Conservation (phyloP, 129 eudicot genomes). For the Kitagawia praeruptora region DNA sequence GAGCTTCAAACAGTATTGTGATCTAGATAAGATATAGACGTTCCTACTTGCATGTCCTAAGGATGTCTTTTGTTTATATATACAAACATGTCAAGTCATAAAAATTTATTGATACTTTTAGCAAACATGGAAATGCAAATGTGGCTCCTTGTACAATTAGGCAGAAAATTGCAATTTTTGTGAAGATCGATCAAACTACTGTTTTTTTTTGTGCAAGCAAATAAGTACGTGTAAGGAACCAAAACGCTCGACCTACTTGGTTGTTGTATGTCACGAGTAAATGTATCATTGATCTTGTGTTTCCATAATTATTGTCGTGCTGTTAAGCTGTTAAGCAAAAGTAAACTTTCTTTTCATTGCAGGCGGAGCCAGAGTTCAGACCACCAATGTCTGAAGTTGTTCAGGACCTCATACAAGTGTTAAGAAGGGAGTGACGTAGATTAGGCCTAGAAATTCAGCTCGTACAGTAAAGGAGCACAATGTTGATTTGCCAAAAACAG, state of each 20-base stretch:
- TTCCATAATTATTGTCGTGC: background rate
- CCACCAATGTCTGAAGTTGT: conserved; percentile 94
- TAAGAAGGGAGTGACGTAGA: conserved; percentile 49
- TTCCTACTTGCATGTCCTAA: background rate
- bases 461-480: background rate
- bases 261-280: background rate
- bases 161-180: background rate
- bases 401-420: conserved; percentile 77
- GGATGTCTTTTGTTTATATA: background rate
- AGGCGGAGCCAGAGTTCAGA: conserved; percentile 89
- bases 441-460: background rate
- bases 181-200: background rate
- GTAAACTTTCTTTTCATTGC: conserved; percentile 14
- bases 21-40: background rate
- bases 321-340: background rate
- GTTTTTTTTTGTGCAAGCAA: background rate
- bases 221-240: background rate
- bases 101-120: background rate
- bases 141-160: background rate
- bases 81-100: background rate
- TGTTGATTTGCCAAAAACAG: conserved; percentile 4
- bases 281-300: background rate
- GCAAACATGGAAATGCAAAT: background rate
- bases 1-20: background rate
- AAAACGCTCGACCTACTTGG: background rate